Conservation (phyloP, 2,329 filamentous ascomycete species). For the Penicillium palitans region DNA sequence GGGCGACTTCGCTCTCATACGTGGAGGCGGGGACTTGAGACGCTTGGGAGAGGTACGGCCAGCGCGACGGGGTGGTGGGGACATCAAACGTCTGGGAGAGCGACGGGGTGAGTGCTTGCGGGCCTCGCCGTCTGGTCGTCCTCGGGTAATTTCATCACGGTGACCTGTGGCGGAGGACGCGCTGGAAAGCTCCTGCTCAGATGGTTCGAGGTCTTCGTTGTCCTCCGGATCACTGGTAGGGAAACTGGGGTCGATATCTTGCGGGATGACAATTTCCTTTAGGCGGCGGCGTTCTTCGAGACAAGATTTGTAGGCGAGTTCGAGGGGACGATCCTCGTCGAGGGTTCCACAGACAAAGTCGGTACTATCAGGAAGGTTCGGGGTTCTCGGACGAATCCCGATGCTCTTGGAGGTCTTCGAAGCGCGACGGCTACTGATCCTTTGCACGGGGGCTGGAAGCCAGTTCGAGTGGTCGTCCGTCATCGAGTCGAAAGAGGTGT, state of each 20-base stretch:
- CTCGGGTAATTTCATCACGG: conserved; percentile 51
- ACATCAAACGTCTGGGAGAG: conserved; percentile 65
- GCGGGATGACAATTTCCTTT: conserved; percentile 81
- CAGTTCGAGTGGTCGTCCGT: conserved; percentile 35
- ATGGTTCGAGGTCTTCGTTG: conserved; percentile 71
- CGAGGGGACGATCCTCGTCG: conserved; percentile 91
- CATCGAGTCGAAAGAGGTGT: conserved; percentile 56
- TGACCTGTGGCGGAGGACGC: conserved; percentile 55
- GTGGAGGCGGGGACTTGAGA: conserved; percentile 69
- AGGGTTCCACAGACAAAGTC: conserved; percentile 99
- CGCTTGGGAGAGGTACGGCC: conserved; percentile 62
- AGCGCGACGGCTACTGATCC: conserved; percentile 33
- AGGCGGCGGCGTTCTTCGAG: conserved; percentile 77
- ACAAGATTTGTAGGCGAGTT: conserved; percentile 86
- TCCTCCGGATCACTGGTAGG: conserved; percentile 91
- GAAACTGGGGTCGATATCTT: conserved; percentile 97
- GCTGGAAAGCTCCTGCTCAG: conserved; percentile 54
- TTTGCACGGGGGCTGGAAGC: conserved; percentile 33
- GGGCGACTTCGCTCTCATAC: conserved; percentile 51
- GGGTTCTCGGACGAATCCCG: conserved; percentile 66
- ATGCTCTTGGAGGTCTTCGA: conserved; percentile 40
- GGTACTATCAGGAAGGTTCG: conserved; percentile 91
- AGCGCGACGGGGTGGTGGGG: conserved; percentile 54
- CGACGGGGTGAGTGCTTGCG: conserved; percentile 56
- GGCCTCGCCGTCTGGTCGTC: conserved; percentile 45